phyloP scores from a whole-genome alignment of 495 filamentous ascomycete genomes.

The Annulohypoxylon stygium region DNA sequence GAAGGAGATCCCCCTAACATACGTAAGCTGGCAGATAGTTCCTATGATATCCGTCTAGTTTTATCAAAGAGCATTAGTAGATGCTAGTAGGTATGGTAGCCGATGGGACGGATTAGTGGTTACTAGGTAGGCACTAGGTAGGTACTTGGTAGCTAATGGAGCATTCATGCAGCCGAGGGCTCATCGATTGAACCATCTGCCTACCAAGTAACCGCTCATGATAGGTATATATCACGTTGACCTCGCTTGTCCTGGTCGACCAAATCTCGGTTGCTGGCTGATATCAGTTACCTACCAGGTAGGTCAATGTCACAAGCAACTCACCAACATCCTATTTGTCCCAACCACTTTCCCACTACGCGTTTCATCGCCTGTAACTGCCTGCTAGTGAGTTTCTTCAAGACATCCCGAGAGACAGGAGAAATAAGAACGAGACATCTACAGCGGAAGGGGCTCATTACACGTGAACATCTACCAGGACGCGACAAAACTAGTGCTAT shows the following conservation, averaged over 20 bases:
- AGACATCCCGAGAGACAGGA: slow-evolving; percentile 30
- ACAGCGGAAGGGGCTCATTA: slow-evolving; percentile 1
- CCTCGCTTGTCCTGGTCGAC: slow-evolving; percentile 9
- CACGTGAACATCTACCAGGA: background rate
- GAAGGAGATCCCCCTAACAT: too few species aligned
- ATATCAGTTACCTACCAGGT: background rate
- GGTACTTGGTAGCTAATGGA: background rate
- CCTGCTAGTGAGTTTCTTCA: background rate
- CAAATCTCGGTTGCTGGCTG: slow-evolving; percentile 24
- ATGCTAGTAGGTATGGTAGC: background rate
- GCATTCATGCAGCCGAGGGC: background rate
- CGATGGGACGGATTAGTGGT: background rate
- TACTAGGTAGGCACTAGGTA: background rate
- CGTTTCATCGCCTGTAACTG: slow-evolving; percentile 25
- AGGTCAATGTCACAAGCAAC: slow-evolving; percentile 15
- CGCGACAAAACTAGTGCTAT: background rate
- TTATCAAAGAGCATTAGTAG: too few species aligned
- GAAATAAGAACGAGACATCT: slow-evolving; percentile 21
- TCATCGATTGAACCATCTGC: background rate
- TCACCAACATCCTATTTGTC: slow-evolving; percentile 4
- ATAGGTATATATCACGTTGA: background rate
- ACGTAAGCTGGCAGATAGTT: too few species aligned
- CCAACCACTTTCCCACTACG: background rate
- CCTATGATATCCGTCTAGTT: too few species aligned
- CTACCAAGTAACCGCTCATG: background rate